A percentile compares a stretch with the other conserved stretches of the same genome.
Evolutionary conservation across 257 asterid species (phyloP).

Genomic region (Nicotiana attenuata): DNA sequence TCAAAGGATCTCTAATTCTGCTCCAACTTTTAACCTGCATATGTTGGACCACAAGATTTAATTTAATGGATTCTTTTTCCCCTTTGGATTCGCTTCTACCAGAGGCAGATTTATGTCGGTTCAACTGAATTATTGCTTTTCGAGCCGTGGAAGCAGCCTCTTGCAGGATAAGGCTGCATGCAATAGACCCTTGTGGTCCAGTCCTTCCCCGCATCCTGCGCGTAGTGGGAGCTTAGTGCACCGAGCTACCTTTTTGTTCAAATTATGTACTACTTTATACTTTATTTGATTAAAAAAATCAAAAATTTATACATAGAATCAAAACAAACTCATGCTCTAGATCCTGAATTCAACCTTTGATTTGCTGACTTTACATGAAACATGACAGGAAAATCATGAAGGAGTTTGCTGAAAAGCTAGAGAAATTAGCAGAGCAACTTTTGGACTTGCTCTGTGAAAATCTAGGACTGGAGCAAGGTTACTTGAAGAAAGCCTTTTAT

Average conservation of each 20-base stretch:
- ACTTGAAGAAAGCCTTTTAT: slow-evolving; percentile 52
- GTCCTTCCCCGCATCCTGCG: too few species aligned
- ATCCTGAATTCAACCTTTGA: background rate
- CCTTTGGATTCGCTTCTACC: background rate
- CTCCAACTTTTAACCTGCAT: slow-evolving; percentile 10
- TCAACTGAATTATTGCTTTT: too few species aligned
- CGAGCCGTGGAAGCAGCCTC: too few species aligned
- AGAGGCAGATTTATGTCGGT: background rate
- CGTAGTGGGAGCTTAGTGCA: too few species aligned
- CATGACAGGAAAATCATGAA: slow-evolving; percentile 51
- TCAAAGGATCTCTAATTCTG: background rate
- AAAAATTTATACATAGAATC: too few species aligned
- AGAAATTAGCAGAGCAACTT: slow-evolving; percentile 57
- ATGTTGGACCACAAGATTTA: slow-evolving; percentile 13
- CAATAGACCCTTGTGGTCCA: too few species aligned
- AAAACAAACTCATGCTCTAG: too few species aligned
- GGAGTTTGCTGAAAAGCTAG: slow-evolving; percentile 53
- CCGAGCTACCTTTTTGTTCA: too few species aligned
- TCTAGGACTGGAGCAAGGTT: slow-evolving; percentile 73
- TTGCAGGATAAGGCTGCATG: too few species aligned
- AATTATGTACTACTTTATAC: too few species aligned
- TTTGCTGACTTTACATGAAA: background rate
- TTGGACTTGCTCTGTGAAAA: slow-evolving; percentile 68
- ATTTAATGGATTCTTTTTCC: background rate
- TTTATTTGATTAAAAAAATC: too few species aligned